A percentile compares a stretch with the other conserved stretches of the same genome.
phyloP scores from a whole-genome alignment of 2,329 filamentous ascomycete species.

The Fusarium brevicatenulatum region DNA sequence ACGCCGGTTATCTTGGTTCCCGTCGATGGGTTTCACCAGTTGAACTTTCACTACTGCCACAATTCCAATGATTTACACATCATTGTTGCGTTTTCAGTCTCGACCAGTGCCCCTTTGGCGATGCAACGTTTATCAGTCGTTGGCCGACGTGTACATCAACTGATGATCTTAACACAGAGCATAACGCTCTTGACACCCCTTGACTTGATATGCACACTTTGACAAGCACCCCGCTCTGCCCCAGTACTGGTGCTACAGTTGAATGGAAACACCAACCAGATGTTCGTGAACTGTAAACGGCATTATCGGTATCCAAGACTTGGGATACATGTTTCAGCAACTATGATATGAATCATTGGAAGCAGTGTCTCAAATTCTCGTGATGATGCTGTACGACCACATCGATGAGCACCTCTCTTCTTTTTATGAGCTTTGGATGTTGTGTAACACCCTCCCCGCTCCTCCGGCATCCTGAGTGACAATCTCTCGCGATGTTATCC shows the following conservation, averaged over 20 bases:
- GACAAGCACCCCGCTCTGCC: background rate
- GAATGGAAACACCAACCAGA: constrained; percentile 3
- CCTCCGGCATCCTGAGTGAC: constrained; percentile 7
- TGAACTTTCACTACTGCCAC: constrained; percentile 18
- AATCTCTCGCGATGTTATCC: constrained; percentile 9
- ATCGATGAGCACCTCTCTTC: background rate
- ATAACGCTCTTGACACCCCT: constrained; percentile 5
- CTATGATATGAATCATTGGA: background rate
- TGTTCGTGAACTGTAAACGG: background rate
- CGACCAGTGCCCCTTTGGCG: background rate
- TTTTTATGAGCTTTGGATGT: constrained; percentile 5
- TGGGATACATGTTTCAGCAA: constrained; percentile 20
- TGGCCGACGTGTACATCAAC: background rate
- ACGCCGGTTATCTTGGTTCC: constrained; percentile 29
- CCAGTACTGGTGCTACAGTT: background rate
- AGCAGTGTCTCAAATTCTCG: constrained; percentile 25
- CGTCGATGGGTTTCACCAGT: constrained; percentile 34
- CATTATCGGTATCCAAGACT: constrained; percentile 10
- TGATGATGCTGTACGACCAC: constrained; percentile 21
- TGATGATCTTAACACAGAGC: constrained; percentile 24
- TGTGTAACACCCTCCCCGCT: constrained; percentile 19
- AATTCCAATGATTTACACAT: constrained; percentile 8
- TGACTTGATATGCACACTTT: constrained; percentile 1
- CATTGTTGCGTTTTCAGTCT: background rate
- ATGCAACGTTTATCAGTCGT: constrained; percentile 15